A percentile compares a stretch with the other conserved stretches of the same genome.
These are phyloP conservation scores for Paradendryphiella salina DNA, from an alignment of 2,329 filamentous ascomycete genomes.

Conservation along the genomic window DNA sequence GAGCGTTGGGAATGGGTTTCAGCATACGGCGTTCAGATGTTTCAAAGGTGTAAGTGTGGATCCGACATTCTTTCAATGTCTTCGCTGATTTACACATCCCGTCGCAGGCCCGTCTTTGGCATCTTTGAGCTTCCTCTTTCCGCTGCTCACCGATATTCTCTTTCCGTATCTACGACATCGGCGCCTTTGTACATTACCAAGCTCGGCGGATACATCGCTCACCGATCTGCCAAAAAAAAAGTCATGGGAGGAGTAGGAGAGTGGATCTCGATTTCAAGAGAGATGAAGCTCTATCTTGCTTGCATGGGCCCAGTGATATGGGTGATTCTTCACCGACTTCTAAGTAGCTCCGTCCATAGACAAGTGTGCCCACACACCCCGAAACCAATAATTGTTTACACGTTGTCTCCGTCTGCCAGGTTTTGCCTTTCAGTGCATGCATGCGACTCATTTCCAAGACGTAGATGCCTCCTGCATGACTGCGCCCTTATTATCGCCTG, in stretches of 20 bases:
- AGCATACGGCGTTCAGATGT: neutral
- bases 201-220: neutral
- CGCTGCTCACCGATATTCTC: neutral
- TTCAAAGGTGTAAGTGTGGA: slow-evolving; percentile 11
- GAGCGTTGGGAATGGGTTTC: neutral
- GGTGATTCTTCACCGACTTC: neutral
- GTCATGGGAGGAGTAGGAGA: neutral
- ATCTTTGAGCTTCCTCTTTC: neutral
- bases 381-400: too few species aligned
- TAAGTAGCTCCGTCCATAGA: neutral
- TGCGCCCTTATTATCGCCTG: too few species aligned
- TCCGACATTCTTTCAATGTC: neutral
- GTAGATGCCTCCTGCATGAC: too few species aligned
- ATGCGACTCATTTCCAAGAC: too few species aligned
- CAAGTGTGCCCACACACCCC: neutral
- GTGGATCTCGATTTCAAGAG: neutral
- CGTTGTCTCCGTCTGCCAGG: too few species aligned
- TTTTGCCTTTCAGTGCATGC: too few species aligned
- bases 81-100: slow-evolving; percentile 15
- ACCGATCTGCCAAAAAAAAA: neutral
- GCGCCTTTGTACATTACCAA: slow-evolving; percentile 1
- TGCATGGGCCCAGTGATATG: neutral
- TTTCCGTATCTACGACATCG: neutral
- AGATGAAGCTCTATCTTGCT: neutral
- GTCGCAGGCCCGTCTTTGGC: neutral